Conservation (phyloP, 208 protist species). For the Trichomonas vaginalis region DNA sequence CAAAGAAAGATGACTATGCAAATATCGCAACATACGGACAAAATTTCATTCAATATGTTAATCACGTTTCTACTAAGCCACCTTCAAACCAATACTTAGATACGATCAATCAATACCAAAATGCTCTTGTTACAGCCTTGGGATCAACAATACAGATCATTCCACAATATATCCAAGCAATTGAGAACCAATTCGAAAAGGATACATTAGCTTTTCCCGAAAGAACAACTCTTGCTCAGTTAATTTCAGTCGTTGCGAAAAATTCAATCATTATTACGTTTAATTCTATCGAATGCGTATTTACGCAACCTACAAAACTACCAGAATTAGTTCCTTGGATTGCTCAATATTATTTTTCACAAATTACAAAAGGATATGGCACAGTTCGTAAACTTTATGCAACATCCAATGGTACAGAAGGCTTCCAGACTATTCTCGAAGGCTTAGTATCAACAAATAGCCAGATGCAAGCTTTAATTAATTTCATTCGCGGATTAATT, state of each 20-base stretch:
- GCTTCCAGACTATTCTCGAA: neutral
- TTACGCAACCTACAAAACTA: neutral
- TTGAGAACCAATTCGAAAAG: neutral
- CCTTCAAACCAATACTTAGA: neutral
- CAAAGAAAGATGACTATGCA: neutral
- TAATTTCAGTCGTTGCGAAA: neutral
- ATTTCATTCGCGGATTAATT: neutral
- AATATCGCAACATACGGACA: neutral
- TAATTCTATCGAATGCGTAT: neutral
- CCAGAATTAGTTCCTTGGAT: neutral
- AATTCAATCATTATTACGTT: neutral
- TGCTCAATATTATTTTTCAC: neutral
- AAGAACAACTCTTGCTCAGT: neutral
- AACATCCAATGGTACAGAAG: neutral
- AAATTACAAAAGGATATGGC: neutral
- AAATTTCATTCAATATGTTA: neutral
- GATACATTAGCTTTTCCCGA: neutral
- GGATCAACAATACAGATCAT: neutral
- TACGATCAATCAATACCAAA: neutral
- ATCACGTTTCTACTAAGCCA: neutral
- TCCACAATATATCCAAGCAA: neutral
- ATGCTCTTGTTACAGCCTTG: neutral
- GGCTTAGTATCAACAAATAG: neutral
- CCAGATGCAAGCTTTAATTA: neutral
- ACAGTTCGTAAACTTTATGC: neutral